phyloP scores from a whole-genome alignment of 2,329 filamentous ascomycete genomes.

The Verruconis gallopava region DNA sequence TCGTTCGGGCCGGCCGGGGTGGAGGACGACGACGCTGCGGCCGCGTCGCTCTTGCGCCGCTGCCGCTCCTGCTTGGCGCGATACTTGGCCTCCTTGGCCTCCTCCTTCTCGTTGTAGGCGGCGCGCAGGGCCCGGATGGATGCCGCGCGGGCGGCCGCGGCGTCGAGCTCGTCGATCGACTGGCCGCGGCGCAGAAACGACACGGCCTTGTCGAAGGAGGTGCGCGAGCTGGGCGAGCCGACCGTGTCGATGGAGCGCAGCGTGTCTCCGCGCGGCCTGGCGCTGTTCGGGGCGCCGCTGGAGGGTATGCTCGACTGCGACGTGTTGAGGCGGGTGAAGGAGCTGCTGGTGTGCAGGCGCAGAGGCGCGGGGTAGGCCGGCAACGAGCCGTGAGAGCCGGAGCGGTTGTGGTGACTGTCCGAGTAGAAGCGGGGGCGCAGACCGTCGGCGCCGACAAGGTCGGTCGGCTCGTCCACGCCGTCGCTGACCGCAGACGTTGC shows the following conservation, averaged over 20 bases:
- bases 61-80: conserved; percentile 32
- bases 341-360: conserved; percentile 24
- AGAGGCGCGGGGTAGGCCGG: conserved; percentile 23
- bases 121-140: conserved; percentile 42
- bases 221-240: conserved; percentile 37
- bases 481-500: conserved; percentile 34
- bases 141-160: conserved; percentile 40
- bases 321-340: conserved; percentile 22
- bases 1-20: conserved; percentile 12
- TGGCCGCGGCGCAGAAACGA: conserved; percentile 32
- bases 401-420: conserved; percentile 29
- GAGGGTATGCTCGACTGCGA: conserved; percentile 42
- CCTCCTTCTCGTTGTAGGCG: conserved; percentile 47
- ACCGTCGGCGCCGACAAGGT: conserved; percentile 35
- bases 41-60: conserved; percentile 27
- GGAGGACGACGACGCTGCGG: conserved; percentile 16
- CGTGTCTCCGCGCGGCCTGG: conserved; percentile 36
- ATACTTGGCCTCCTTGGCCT: conserved; percentile 40
- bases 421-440: conserved; percentile 25
- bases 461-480: conserved; percentile 29
- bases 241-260: conserved; percentile 34
- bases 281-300: conserved; percentile 19
- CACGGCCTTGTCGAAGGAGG: conserved; percentile 44
- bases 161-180: conserved; percentile 31
- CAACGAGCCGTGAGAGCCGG: conserved; percentile 28